Conservation (phyloP, 2,329 filamentous ascomycete genomes). For the Huntiella bhutanensis region DNA sequence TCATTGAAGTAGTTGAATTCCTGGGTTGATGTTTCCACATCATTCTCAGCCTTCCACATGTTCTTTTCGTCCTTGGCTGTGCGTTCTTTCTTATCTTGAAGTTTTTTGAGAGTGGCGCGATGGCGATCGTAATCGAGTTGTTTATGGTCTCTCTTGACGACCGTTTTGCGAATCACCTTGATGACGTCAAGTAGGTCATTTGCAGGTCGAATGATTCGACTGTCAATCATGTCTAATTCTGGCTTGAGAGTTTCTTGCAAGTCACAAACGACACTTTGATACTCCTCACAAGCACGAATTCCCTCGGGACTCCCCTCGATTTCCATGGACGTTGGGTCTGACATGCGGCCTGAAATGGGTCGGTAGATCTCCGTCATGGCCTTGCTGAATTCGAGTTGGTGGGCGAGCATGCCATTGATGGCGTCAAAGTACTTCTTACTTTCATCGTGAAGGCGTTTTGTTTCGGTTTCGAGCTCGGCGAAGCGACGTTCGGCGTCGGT, state of each 20-base stretch:
- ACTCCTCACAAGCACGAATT: slow-evolving; percentile 89
- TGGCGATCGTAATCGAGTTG: slow-evolving; percentile 91
- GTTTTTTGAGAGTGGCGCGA: slow-evolving; percentile 66
- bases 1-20: slow-evolving; percentile 98
- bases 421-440: slow-evolving; percentile 94
- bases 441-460: slow-evolving; percentile 91
- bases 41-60: slow-evolving; percentile 84
- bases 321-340: slow-evolving; percentile 69
- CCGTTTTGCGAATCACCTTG: slow-evolving; percentile 81
- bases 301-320: slow-evolving; percentile 80
- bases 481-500: slow-evolving; percentile 88
- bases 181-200: slow-evolving; percentile 88
- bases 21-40: slow-evolving; percentile 77
- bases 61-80: slow-evolving; percentile 93
- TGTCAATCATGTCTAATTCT: slow-evolving; percentile 95
- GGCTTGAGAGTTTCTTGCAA: slow-evolving; percentile 74
- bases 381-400: slow-evolving; percentile 97
- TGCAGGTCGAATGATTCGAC: slow-evolving; percentile 73
- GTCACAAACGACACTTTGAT: slow-evolving; percentile 75
- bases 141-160: slow-evolving; percentile 86
- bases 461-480: slow-evolving; percentile 82
- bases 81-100: slow-evolving; percentile 96
- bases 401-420: slow-evolving; percentile 92
- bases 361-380: slow-evolving; percentile 95
- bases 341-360: slow-evolving; percentile 88